These are phyloP conservation scores for Primulina tabacum DNA, from an alignment of 257 asterid genomes.

Conservation along the genomic window DNA sequence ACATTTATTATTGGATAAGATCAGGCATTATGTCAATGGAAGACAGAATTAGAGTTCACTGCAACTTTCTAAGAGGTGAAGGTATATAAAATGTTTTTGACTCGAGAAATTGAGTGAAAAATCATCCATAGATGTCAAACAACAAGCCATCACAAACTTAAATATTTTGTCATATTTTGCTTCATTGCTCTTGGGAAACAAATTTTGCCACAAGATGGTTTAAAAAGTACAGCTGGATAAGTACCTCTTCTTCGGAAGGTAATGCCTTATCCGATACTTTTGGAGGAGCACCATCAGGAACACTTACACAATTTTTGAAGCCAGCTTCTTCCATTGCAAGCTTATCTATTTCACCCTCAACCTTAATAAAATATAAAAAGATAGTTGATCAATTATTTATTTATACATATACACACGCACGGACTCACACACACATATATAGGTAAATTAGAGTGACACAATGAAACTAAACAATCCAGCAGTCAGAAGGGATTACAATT, in stretches of 20 bases:
- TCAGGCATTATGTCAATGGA: neutral
- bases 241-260: slow-evolving; percentile 72
- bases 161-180: neutral
- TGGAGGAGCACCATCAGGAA: slow-evolving; percentile 96
- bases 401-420: neutral
- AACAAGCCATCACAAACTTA: slow-evolving; percentile 5
- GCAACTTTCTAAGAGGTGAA: neutral
- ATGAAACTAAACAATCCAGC: slow-evolving; percentile 24
- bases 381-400: neutral
- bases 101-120: neutral
- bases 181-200: slow-evolving; percentile 2
- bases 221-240: slow-evolving; percentile 11
- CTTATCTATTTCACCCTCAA: slow-evolving; percentile 99
- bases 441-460: slow-evolving; percentile 23
- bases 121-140: slow-evolving; percentile 4
- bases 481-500: slow-evolving; percentile 53
- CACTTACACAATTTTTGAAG: slow-evolving; percentile 86
- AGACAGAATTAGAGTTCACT: neutral
- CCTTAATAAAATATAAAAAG: slow-evolving; percentile 40
- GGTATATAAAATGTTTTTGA: neutral
- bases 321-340: slow-evolving; percentile 99
- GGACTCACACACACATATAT: neutral
- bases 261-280: slow-evolving; percentile 63
- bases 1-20: neutral
- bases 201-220: slow-evolving; percentile 1